Percentiles rank a stretch among this genome's conserved stretches.
phyloP scores from a whole-genome alignment of 2,329 filamentous ascomycete genomes.

The Penicillium sclerotigenum region DNA sequence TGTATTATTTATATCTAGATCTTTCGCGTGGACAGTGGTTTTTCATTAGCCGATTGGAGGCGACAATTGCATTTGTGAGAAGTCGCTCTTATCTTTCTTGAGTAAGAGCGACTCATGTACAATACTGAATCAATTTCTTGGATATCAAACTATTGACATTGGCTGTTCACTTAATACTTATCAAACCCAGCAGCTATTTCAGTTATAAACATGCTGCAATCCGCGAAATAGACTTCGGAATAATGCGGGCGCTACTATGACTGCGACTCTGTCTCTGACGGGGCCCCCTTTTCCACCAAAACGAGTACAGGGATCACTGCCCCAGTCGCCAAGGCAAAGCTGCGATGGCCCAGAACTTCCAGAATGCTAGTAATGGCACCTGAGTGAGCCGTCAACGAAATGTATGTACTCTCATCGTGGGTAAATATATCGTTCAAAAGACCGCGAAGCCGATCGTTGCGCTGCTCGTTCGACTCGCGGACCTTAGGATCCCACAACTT shows the following conservation, averaged over 20 bases:
- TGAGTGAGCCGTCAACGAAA: constrained; percentile 59
- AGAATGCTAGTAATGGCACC: constrained; percentile 57
- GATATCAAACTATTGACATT: constrained; percentile 6
- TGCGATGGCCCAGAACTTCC: constrained; percentile 44
- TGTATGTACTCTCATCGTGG: constrained; percentile 46
- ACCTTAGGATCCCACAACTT: constrained; percentile 50
- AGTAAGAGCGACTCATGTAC: constrained; percentile 17
- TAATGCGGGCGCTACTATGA: not conserved
- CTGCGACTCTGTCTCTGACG: not conserved
- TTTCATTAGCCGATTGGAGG: constrained; percentile 16
- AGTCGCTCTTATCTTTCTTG: constrained; percentile 3
- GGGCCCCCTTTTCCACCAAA: constrained; percentile 35
- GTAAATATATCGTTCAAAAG: constrained; percentile 55
- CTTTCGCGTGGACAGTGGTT: constrained; percentile 18
- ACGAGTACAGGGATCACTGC: constrained; percentile 53
- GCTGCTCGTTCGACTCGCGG: constrained; percentile 50
- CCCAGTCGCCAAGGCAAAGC: constrained; percentile 49
- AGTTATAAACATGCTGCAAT: constrained; percentile 1
- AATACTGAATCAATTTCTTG: constrained; percentile 18
- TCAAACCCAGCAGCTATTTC: constrained; percentile 19
- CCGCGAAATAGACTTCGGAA: not conserved
- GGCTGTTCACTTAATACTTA: constrained; percentile 14
- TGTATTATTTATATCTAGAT: constrained; percentile 30
- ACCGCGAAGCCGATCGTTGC: constrained; percentile 46
- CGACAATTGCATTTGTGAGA: constrained; percentile 14